Base-by-base conservation (phyloP, 805 yeast genomes). In the Hanseniaspora thailandica region DNA sequence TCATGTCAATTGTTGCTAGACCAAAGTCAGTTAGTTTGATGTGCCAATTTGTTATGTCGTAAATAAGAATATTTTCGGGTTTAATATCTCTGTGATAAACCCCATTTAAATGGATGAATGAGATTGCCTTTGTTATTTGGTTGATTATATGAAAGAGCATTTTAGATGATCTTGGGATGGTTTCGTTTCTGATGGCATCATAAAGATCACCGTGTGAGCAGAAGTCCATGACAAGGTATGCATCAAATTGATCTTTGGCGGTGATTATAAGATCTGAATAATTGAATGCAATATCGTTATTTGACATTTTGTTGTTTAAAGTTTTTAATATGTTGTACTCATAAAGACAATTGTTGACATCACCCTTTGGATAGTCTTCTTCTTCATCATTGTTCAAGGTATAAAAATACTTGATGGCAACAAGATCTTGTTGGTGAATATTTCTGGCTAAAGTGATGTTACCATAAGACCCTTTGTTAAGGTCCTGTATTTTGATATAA, bases 391-490 rank as follows among this genome's bases (percentile, higher is more conserved):
- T 70, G 41, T 76, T 76, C 23, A 76, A 62, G 20, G 85, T 82
- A 60, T 80, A 82, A 53, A 88, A 82, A 64, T 85, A 86, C 68
- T 90, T 89, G 56, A 90, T 80, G 2, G 97, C 97, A 28, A 85
- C 94, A 46, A 84, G 68, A 53, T 71, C 69, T 36, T 71, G 67
- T 25, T 74, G 72, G 22, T 60, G 58, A 4, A 67, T 60, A 65
- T 90, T 96, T 61, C 80, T 81, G 9, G 96, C 97, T 25, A 90
- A 73, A 2, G 94, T 81, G 8, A 90, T 97, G 45, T 84, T 76
- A 48, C 97, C 97, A 66, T 86, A 90, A 0, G 97, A 86, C 30
- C 97, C 97, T 66, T 86, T 89, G 63, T 89, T 86, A 55, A 90
- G 77, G 62, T 81, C 86, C 55, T 78, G 80, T 22, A 87, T 73